Evolutionary conservation across 225 moss, liverwort and hornwort species (phyloP).

Genomic region (Ulota crispa): DNA sequence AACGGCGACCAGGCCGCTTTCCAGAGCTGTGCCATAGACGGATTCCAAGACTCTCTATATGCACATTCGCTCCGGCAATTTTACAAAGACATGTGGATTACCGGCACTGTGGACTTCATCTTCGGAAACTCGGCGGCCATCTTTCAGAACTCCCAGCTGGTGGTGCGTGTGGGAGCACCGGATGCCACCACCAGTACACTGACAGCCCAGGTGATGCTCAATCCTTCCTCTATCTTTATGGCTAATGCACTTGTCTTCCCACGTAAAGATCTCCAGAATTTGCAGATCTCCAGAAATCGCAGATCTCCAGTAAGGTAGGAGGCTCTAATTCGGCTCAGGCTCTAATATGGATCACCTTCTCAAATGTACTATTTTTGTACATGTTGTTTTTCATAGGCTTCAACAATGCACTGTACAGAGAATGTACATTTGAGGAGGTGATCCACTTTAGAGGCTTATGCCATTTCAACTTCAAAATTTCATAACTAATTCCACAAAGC

Average conservation of each 20-base stretch:
- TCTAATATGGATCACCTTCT: too few species aligned
- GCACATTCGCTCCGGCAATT: slow-evolving; percentile 77
- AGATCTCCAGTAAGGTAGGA: too few species aligned
- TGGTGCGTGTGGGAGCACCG: slow-evolving; percentile 53
- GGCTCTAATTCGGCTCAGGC: too few species aligned
- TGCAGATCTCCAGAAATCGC: neutral
- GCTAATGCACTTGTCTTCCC: neutral
- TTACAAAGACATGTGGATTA: slow-evolving; percentile 59
- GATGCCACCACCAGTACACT: slow-evolving; percentile 53
- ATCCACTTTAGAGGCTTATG: too few species aligned
- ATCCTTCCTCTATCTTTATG: neutral
- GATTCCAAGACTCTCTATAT: slow-evolving; percentile 81
- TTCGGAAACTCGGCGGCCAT: slow-evolving; percentile 76
- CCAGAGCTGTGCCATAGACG: slow-evolving; percentile 63
- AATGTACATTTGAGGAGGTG: too few species aligned
- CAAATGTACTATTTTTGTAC: too few species aligned
- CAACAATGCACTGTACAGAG: too few species aligned
- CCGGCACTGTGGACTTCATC: slow-evolving; percentile 75
- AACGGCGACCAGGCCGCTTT: slow-evolving; percentile 69
- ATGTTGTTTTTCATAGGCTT: too few species aligned
- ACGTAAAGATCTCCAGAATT: neutral
- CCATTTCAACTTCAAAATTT: too few species aligned
- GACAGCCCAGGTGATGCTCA: slow-evolving; percentile 48
- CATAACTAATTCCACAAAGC: too few species aligned
- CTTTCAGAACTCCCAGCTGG: slow-evolving; percentile 67